These are phyloP conservation scores for Cairneyella variabilis DNA, from an alignment of 495 filamentous ascomycete species.

Conservation along the genomic window DNA sequence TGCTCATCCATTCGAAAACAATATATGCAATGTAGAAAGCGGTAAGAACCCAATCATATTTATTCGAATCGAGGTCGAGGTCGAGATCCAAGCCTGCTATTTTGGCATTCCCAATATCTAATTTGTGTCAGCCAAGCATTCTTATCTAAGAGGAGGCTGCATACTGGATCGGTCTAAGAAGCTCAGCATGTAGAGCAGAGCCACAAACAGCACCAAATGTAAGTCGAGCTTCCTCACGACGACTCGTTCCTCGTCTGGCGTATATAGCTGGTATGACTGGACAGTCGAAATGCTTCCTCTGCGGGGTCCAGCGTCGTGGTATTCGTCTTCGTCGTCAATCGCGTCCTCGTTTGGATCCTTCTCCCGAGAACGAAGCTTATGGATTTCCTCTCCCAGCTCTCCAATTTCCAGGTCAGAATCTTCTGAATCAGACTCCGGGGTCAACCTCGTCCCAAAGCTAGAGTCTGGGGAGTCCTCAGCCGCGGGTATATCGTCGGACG, in stretches of 20 bases:
- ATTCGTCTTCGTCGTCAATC: constrained; percentile 14
- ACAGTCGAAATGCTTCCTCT: constrained; percentile 35
- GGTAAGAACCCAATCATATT: constrained; percentile 74
- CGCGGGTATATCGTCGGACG: constrained; percentile 12
- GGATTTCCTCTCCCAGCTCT: constrained; percentile 16
- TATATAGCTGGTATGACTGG: constrained; percentile 61
- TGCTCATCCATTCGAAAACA: constrained; percentile 64
- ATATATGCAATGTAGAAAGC: constrained; percentile 73
- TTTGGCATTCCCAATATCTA: constrained; percentile 77
- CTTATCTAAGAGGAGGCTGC: constrained; percentile 19
- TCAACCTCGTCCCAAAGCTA: constrained; percentile 18
- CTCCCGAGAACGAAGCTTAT: constrained; percentile 8
- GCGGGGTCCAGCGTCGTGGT: constrained; percentile 5
- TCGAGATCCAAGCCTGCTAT: constrained; percentile 70
- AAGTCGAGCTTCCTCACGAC: constrained; percentile 73
- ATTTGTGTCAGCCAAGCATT: neutral
- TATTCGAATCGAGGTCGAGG: constrained; percentile 60
- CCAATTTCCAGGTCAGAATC: constrained; percentile 22
- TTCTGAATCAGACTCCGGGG: constrained; percentile 25
- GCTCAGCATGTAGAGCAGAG: constrained; percentile 74
- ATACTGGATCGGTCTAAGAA: constrained; percentile 77
- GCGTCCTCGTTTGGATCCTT: constrained; percentile 4
- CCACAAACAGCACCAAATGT: constrained; percentile 73
- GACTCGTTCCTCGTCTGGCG: constrained; percentile 65
- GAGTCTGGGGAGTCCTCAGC: constrained; percentile 16